phyloP scores from a whole-genome alignment of 768 basidiomycete genomes.

The Russula abietina region DNA sequence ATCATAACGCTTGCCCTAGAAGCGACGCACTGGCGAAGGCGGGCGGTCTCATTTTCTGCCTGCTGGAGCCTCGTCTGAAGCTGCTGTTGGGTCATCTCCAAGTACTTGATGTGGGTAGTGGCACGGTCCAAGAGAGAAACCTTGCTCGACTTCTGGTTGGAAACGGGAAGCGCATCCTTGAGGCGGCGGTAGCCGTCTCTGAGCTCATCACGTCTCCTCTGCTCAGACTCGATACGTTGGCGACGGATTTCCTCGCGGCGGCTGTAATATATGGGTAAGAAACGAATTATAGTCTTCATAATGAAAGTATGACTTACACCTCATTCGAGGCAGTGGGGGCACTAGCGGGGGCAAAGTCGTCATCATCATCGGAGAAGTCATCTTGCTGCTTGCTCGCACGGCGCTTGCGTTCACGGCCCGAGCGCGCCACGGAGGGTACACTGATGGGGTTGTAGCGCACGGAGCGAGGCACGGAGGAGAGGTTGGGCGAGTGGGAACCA shows the following conservation, averaged over 20 bases:
- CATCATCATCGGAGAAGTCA: slow-evolving; percentile 69
- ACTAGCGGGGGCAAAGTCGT: slow-evolving; percentile 59
- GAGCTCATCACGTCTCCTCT: slow-evolving; percentile 87
- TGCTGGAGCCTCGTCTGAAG: slow-evolving; percentile 70
- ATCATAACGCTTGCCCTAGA: background rate
- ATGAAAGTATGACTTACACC: slow-evolving; percentile 36
- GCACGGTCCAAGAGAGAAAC: slow-evolving; percentile 85
- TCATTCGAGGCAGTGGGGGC: slow-evolving; percentile 46
- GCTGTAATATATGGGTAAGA: slow-evolving; percentile 29
- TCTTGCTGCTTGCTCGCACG: slow-evolving; percentile 41
- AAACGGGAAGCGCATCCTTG: slow-evolving; percentile 83
- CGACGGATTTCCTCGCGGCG: slow-evolving; percentile 88
- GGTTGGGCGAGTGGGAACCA: slow-evolving; percentile 50
- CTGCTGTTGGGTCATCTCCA: slow-evolving; percentile 73
- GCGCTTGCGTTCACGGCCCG: slow-evolving; percentile 42
- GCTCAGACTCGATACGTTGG: slow-evolving; percentile 91
- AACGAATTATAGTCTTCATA: background rate
- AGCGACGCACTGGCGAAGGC: slow-evolving; percentile 54
- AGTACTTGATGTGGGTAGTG: slow-evolving; percentile 79
- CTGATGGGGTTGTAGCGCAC: slow-evolving; percentile 74
- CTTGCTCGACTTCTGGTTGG: slow-evolving; percentile 92
- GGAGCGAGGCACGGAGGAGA: slow-evolving; percentile 62
- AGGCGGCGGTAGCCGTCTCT: slow-evolving; percentile 86
- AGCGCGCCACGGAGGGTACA: slow-evolving; percentile 41
- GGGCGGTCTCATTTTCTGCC: slow-evolving; percentile 74